Base-by-base conservation (phyloP, 2,329 filamentous ascomycete species). In the Purpureocillium takamizusanense region DNA sequence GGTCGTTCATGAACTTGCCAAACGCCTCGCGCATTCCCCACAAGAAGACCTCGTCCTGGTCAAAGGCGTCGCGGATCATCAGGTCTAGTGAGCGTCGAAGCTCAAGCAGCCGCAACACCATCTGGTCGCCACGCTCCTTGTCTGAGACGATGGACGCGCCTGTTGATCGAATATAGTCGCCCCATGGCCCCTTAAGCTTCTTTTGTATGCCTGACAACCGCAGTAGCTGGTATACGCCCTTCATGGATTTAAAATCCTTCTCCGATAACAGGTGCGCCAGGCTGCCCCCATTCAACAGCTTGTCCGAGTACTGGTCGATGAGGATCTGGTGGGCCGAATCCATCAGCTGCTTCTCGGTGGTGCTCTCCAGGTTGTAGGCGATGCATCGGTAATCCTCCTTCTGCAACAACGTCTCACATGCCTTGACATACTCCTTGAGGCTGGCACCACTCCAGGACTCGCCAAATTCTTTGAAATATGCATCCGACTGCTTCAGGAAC, bases 1-100 rank as follows among this genome's bases (percentile, higher is more conserved):
- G 83, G 58, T 92, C 86, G 59, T 98, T 98, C 71, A 98, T 95
- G 51, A 97, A 95, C 1, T 70, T 74, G 38, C 85, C 81, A 54
- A 98, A 97, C 0, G 86, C 76, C 51, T 95, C 87, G 40, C 92
- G 77, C 48, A 98, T 70, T 10, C 74, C 78, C 57, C 89, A 84
- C 0, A 80, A 74, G 35, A 97, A 79, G 16, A 77, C 73, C n/a
- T 87, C 78, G 48, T 95, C 77, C 38, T 78, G 78, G 34, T 74
- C 70, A 53, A 98, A 95, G 0, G 87, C 81, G 35, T 82, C 75
- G 31, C 78, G 76, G 55, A 87, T 83, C 49, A 90, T 79, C 31
- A 79, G 63, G 53, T 95, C 88, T 8, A 95, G 67, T 25, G 81
- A 76, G 35, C 79, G 75, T 55, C 95, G 89, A 48, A 98, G 76